phyloP scores from a whole-genome alignment of 2,329 filamentous ascomycete genomes.

The Xylaria sp. region DNA sequence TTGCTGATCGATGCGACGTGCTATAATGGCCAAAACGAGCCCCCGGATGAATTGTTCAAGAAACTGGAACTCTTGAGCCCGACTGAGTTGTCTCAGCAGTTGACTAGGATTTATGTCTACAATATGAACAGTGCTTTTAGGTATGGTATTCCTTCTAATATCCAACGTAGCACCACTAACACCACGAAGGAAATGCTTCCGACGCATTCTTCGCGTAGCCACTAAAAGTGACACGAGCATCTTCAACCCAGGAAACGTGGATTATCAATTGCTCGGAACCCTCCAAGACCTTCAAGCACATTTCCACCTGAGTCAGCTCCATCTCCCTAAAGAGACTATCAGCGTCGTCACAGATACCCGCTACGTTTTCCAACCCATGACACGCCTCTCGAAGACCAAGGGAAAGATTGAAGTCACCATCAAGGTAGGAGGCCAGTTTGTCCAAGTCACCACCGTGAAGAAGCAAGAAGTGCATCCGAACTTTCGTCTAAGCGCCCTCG shows the following conservation, averaged over 20 bases:
- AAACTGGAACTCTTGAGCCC: conserved; percentile 66
- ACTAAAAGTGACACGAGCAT: conserved; percentile 62
- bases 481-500: conserved; percentile 62
- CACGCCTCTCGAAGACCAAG: conserved; percentile 67
- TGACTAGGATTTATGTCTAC: conserved; percentile 68
- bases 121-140: conserved; percentile 74
- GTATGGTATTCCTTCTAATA: conserved; percentile 38
- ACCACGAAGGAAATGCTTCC: conserved; percentile 60
- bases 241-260: conserved; percentile 66
- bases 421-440: conserved; percentile 70
- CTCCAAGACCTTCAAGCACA: conserved; percentile 67
- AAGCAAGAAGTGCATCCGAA: conserved; percentile 69
- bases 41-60: conserved; percentile 66
- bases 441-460: conserved; percentile 69
- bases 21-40: conserved; percentile 68
- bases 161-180: conserved; percentile 14
- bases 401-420: conserved; percentile 72
- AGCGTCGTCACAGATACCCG: conserved; percentile 68
- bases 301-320: conserved; percentile 67
- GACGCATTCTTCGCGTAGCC: conserved; percentile 63
- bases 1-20: conserved; percentile 71
- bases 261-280: conserved; percentile 68
- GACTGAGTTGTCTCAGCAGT: conserved; percentile 60
- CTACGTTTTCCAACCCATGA: conserved; percentile 67
- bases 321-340: conserved; percentile 71